These are phyloP conservation scores for Colletotrichum tamarilloi DNA, from an alignment of 2,329 filamentous ascomycete genomes.

Conservation along the genomic window DNA sequence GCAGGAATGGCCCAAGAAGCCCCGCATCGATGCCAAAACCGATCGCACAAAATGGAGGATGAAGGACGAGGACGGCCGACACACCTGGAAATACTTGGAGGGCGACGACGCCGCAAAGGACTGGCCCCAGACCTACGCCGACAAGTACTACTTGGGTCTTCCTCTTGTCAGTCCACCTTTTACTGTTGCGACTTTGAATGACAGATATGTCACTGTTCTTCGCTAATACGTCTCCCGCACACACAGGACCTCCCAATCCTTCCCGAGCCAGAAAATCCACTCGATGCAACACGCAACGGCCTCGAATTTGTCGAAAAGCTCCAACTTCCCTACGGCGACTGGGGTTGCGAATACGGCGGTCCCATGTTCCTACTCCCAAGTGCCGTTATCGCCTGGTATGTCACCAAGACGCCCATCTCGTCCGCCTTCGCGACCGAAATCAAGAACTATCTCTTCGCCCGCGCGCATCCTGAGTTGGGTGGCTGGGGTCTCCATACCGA, in stretches of 20 bases:
- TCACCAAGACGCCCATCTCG: conserved; percentile 87
- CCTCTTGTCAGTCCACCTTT: conserved; percentile 69
- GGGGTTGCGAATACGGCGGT: conserved; percentile 97
- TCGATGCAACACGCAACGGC: conserved; percentile 84
- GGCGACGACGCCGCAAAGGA: conserved; percentile 75
- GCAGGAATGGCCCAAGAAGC: conserved; percentile 55
- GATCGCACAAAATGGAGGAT: conserved; percentile 88
- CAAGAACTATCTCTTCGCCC: conserved; percentile 89
- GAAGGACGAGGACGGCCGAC: conserved; percentile 82
- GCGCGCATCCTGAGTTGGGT: conserved; percentile 88
- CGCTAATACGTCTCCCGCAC: neutral
- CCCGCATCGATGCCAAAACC: conserved; percentile 69
- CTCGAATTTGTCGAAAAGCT: conserved; percentile 90
- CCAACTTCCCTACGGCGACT: conserved; percentile 89
- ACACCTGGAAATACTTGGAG: conserved; percentile 93
- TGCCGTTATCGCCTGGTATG: conserved; percentile 86
- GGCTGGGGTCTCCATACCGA: conserved; percentile 98
- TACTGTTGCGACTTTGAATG: neutral
- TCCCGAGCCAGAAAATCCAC: conserved; percentile 75
- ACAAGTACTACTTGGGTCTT: conserved; percentile 88
- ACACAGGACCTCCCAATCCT: conserved; percentile 79
- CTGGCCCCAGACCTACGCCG: conserved; percentile 90
- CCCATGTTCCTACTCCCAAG: conserved; percentile 96
- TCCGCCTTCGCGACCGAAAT: conserved; percentile 86
- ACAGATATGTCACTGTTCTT: neutral